phyloP scores from a whole-genome alignment of 202 grass and related monocot genomes.

The Carex sylvatica region DNA sequence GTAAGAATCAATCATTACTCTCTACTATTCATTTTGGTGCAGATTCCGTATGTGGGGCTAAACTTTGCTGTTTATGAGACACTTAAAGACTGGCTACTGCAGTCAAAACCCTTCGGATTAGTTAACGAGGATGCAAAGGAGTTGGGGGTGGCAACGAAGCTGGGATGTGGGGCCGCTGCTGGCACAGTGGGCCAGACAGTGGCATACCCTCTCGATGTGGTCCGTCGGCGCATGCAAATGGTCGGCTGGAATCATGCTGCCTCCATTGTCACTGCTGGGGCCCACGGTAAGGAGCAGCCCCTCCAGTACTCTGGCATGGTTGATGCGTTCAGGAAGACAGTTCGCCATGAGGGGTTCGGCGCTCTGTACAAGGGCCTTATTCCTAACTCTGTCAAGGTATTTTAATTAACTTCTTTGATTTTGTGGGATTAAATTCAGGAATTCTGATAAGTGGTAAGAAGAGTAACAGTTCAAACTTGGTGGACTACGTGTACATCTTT shows the following conservation, averaged over 20 bases:
- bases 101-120: slow-evolving; percentile 58
- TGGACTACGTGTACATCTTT: neutral
- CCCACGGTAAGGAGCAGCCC: slow-evolving; percentile 40
- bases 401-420: neutral
- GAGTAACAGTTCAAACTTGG: neutral
- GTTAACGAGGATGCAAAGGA: slow-evolving; percentile 50
- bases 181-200: slow-evolving; percentile 97
- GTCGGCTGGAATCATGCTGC: slow-evolving; percentile 89
- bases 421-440: neutral
- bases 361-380: slow-evolving; percentile 98
- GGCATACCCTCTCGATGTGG: slow-evolving; percentile 93
- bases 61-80: slow-evolving; percentile 95
- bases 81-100: slow-evolving; percentile 78
- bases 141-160: slow-evolving; percentile 63
- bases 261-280: slow-evolving; percentile 62
- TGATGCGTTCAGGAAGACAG: slow-evolving; percentile 93
- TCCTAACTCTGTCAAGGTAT: slow-evolving; percentile 94
- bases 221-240: slow-evolving; percentile 99
- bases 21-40: slow-evolving; percentile 24
- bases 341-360: slow-evolving; percentile 75
- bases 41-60: slow-evolving; percentile 94
- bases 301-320: slow-evolving; percentile 89
- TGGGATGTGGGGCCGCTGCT: slow-evolving; percentile 81
- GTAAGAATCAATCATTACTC: slow-evolving; percentile 8
- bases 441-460: neutral